Percentiles rank a stretch among this genome's conserved stretches.
These are phyloP conservation scores for Tylopilus balloui DNA, from an alignment of 768 basidiomycete species.

Conservation along the genomic window DNA sequence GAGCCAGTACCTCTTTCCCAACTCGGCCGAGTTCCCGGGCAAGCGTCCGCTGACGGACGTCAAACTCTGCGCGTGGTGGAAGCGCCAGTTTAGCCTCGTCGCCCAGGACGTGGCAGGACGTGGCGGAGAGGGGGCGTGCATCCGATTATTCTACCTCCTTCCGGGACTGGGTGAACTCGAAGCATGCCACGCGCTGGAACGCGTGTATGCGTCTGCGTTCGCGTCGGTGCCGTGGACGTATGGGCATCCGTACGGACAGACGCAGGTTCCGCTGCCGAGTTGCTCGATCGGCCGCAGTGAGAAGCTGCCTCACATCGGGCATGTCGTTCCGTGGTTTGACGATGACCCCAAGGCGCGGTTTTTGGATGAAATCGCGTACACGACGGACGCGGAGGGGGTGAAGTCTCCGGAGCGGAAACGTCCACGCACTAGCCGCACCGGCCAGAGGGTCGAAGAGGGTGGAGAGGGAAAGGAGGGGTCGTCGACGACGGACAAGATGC, in stretches of 20 bases:
- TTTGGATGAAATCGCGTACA: conserved; percentile 83
- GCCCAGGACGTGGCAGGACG: conserved; percentile 36
- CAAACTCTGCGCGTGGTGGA: conserved; percentile 92
- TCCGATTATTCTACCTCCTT: conserved; percentile 55
- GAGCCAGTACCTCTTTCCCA: conserved; percentile 90
- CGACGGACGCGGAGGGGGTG: conserved; percentile 53
- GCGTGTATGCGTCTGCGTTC: conserved; percentile 26
- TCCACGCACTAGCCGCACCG: conserved; percentile 30
- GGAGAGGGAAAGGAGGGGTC: conserved; percentile 23
- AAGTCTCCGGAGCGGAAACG: conserved; percentile 63
- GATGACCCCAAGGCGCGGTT: conserved; percentile 97
- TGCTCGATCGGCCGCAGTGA: conserved; percentile 37
- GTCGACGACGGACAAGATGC: conserved; percentile 45
- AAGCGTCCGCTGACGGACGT: conserved; percentile 78
- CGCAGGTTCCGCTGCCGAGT: conserved; percentile 41
- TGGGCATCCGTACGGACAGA: conserved; percentile 67
- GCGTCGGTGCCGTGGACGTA: conserved; percentile 54
- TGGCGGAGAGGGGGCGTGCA: neutral
- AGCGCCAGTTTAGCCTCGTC: conserved; percentile 59
- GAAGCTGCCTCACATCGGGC: conserved; percentile 44
- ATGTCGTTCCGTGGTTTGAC: conserved; percentile 85
- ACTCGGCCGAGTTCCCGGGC: conserved; percentile 61
- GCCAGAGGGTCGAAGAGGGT: conserved; percentile 17
- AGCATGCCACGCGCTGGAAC: conserved; percentile 53
- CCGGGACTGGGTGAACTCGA: conserved; percentile 69